A percentile compares a stretch with the other conserved stretches of the same genome.
Evolutionary conservation across 2,329 filamentous ascomycete genomes (phyloP).

Genomic region (Talaromyces islandicus): DNA sequence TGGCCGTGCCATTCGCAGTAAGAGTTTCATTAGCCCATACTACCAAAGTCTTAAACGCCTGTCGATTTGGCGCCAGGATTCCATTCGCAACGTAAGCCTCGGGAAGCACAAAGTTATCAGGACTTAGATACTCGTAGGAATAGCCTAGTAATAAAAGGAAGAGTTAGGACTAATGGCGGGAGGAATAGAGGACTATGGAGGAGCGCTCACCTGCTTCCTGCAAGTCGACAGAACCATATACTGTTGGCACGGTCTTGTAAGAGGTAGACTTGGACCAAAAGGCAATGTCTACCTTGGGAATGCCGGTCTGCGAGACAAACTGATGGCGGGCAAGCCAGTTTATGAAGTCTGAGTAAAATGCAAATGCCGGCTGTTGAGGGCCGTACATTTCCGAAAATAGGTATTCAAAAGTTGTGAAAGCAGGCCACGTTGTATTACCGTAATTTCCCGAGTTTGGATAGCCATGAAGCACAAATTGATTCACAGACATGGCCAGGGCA

Average conservation of each 20-base stretch:
- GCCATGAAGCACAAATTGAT: constrained; percentile 42
- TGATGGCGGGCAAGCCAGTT: constrained; percentile 34
- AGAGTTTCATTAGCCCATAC: constrained; percentile 31
- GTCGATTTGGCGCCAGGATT: constrained; percentile 33
- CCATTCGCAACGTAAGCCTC: constrained; percentile 31
- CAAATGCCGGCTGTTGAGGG: constrained; percentile 38
- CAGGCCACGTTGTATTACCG: constrained; percentile 45
- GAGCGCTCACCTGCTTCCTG: constrained; percentile 12
- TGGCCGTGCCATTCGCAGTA: constrained; percentile 27
- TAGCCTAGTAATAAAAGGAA: constrained; percentile 24
- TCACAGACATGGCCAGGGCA: constrained; percentile 37
- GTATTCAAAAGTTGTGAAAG: constrained; percentile 40
- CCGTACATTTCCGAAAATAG: constrained; percentile 36
- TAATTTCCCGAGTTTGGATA: constrained; percentile 38
- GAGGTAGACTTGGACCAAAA: constrained; percentile 29
- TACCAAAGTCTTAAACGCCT: constrained; percentile 40
- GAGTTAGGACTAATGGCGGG: background rate
- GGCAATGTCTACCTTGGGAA: constrained; percentile 37
- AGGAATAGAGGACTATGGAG: background rate
- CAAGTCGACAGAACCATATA: constrained; percentile 19
- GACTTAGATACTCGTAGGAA: constrained; percentile 41
- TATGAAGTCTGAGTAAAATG: constrained; percentile 31
- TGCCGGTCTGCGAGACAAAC: constrained; percentile 33
- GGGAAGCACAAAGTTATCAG: constrained; percentile 39
- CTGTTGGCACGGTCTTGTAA: background rate